Evolutionary conservation across 2,329 filamentous ascomycete species (phyloP).

Genomic region (Sporothrix curviconia): DNA sequence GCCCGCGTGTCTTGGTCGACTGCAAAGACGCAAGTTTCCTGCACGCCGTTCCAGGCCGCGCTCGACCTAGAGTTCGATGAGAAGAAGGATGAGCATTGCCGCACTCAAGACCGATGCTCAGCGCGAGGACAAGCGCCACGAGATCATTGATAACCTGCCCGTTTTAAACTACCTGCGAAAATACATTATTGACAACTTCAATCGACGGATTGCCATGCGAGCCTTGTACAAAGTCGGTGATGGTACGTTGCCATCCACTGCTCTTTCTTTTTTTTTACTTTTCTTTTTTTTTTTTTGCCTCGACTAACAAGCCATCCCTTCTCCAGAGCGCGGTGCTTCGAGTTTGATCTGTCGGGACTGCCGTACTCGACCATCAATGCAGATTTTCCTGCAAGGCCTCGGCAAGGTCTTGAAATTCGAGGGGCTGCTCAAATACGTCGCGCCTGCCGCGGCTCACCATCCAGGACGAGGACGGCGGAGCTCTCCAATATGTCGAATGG

Average conservation of each 20-base stretch:
- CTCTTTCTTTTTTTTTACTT: no score
- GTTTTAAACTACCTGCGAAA: slow-evolving; percentile 2
- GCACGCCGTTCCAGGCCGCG: slow-evolving; percentile 13
- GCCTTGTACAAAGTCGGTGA: slow-evolving; percentile 12
- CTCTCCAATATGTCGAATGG: not conserved
- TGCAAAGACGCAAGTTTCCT: not conserved
- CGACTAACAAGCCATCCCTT: not conserved
- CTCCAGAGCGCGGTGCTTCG: slow-evolving; percentile 5
- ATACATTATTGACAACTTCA: slow-evolving; percentile 10
- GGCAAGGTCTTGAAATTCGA: slow-evolving; percentile 11
- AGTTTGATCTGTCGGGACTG: slow-evolving; percentile 14
- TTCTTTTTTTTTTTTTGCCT: not conserved
- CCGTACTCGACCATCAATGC: slow-evolving; percentile 5
- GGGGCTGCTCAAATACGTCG: slow-evolving; percentile 11
- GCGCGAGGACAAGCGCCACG: slow-evolving; percentile 1
- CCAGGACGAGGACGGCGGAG: not conserved
- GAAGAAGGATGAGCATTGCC: not conserved
- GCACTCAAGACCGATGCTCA: not conserved
- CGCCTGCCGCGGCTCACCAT: slow-evolving; percentile 6
- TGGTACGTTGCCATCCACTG: no score
- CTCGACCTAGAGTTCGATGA: not conserved
- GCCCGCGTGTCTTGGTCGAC: slow-evolving; percentile 5
- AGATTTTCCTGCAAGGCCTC: slow-evolving; percentile 6
- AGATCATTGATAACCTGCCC: not conserved
- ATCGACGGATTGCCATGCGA: not conserved